A percentile compares a stretch with the other conserved stretches of the same genome.
Conservation (phyloP, 768 basidiomycete genomes). For the Suillus fuscotomentosus region DNA sequence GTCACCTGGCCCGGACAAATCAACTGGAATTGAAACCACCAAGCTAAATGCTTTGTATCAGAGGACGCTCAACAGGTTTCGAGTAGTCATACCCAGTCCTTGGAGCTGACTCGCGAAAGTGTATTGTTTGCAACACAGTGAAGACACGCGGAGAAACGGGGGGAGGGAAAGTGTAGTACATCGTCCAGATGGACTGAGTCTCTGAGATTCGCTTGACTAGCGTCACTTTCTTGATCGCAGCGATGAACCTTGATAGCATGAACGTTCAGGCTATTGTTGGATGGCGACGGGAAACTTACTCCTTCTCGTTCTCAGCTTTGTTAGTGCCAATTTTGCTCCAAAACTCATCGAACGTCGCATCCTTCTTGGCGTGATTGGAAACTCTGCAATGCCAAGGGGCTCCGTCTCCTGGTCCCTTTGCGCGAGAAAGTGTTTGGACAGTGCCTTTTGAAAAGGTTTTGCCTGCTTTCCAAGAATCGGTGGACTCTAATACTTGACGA, state of each 20-base stretch:
- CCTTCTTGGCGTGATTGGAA: slow-evolving; percentile 62
- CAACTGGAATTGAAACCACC: slow-evolving; percentile 65
- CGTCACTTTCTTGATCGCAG: slow-evolving; percentile 60
- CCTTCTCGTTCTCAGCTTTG: slow-evolving; percentile 67
- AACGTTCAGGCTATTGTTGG: slow-evolving; percentile 1
- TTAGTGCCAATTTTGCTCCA: slow-evolving; percentile 67
- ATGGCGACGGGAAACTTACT: slow-evolving; percentile 40
- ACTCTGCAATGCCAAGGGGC: slow-evolving; percentile 68
- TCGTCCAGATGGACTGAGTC: slow-evolving; percentile 65
- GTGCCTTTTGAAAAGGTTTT: slow-evolving; percentile 54
- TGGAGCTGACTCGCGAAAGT: slow-evolving; percentile 47
- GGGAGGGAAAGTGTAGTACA: slow-evolving; percentile 71
- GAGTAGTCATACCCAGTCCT: slow-evolving; percentile 53
- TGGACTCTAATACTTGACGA: slow-evolving; percentile 54
- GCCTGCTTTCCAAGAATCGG: slow-evolving; percentile 62
- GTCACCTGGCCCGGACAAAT: slow-evolving; percentile 51
- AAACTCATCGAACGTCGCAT: slow-evolving; percentile 70
- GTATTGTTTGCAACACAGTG: slow-evolving; percentile 67
- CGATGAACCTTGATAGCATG: slow-evolving; percentile 53
- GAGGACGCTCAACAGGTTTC: not conserved
- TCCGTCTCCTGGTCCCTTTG: slow-evolving; percentile 53
- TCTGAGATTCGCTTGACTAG: slow-evolving; percentile 62
- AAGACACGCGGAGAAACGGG: slow-evolving; percentile 74
- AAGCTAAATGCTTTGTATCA: slow-evolving; percentile 18
- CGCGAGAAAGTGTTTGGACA: slow-evolving; percentile 54